Base-by-base conservation (phyloP, 306 rosid genomes). In the Echinosophora koreensis region DNA sequence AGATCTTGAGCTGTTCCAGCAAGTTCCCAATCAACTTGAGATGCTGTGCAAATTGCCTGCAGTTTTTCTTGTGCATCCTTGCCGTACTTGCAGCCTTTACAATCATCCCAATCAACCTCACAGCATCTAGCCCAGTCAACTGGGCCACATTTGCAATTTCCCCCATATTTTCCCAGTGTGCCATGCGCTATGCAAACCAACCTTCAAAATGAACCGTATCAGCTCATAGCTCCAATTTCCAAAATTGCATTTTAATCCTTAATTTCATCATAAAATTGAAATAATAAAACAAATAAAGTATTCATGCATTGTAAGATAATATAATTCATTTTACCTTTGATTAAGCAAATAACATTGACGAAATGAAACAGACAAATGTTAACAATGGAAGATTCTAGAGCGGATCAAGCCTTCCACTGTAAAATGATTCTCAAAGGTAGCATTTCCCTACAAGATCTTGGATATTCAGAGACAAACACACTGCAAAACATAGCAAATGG, bases 1-100 rank as follows among this genome's bases (percentile, higher is more conserved):
- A 89, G 88, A 92, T 92, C 94, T 91, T 96, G 32, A 96, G 98
- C 84, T 91, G 98, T 70, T 96, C 99, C 68, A 96, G 73, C 84
- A 96, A 84, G 78, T 92, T 96, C 65, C 99, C 98, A 30, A 96
- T 93, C 82, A 96, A 77, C 96, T 92, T 96, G 72, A 96, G 60
- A 66, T 96, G 99, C 86, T 67, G 91, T 4, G 99, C 96, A 60
- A 96, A 92, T 16, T 96, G 97, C 84, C 94, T 85, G 85, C 99
- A 96, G 54, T 96, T 96, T 74, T 87, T 96, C 89, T 92, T 92
- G 85, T 92, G 99, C 99, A 91, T 91, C 68, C 96, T 79, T 0
- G 99, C 99, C 7, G 98, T 96, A 73, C 77, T 91, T 18, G 99
- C 98, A 8, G 99, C 97, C 78, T 83, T 89, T 41, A 80, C 98